Evolutionary conservation across 2,329 filamentous ascomycete species (phyloP).

Genomic region (Beauveria sp.): DNA sequence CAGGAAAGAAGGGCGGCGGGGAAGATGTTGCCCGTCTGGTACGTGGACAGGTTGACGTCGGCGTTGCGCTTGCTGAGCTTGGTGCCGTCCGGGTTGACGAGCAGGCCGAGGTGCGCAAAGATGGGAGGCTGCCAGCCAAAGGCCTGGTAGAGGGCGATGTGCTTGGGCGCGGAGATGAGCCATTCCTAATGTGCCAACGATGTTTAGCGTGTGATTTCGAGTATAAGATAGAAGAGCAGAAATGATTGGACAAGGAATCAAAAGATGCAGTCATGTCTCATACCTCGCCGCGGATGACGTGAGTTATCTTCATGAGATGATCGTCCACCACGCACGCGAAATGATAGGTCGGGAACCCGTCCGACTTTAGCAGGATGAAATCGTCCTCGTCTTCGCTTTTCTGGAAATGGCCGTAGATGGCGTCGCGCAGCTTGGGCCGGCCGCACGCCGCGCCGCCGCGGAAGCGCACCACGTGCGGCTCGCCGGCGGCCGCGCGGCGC

Average conservation of each 20-base stretch:
- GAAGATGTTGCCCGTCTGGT: conserved; percentile 37
- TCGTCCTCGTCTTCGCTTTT: conserved; percentile 59
- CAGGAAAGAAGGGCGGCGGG: conserved; percentile 63
- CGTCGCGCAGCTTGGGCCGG: conserved; percentile 62
- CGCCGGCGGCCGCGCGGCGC: conserved; percentile 58
- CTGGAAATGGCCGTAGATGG: conserved; percentile 67
- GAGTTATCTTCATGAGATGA: conserved; percentile 89
- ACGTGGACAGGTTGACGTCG: conserved; percentile 42
- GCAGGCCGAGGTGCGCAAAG: conserved; percentile 76
- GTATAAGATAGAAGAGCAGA: background rate
- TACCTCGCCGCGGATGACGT: conserved; percentile 76
- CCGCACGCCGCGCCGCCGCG: conserved; percentile 43
- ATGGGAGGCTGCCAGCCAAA: conserved; percentile 65
- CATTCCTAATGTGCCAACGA: conserved; percentile 53
- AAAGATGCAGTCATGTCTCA: no score
- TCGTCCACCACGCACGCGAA: conserved; percentile 97
- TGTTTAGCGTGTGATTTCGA: background rate
- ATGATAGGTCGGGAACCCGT: conserved; percentile 92
- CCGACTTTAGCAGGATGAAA: conserved; percentile 82
- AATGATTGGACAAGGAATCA: background rate
- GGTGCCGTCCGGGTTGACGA: conserved; percentile 59
- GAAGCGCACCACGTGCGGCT: conserved; percentile 71
- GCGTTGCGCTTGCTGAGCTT: conserved; percentile 81
- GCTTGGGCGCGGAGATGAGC: conserved; percentile 84
- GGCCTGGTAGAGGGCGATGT: conserved; percentile 63